Conservation (phyloP, 2,329 filamentous ascomycete species). For the Fonsecaea erecta region DNA sequence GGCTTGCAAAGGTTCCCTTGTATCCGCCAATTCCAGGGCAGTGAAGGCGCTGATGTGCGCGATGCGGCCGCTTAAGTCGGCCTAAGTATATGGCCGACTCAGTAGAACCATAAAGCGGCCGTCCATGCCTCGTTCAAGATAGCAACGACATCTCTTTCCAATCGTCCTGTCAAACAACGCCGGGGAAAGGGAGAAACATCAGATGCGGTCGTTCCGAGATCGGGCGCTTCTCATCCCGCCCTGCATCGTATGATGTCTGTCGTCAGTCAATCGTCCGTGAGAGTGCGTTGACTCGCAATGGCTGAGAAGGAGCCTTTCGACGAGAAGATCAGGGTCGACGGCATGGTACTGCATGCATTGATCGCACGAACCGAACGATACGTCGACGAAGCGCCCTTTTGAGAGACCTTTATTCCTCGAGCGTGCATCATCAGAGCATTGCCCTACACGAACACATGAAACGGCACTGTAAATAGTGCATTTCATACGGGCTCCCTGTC, state of each 20-base stretch:
- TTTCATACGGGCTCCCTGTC: background rate
- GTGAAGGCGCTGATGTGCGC: background rate
- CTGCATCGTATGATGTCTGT: background rate
- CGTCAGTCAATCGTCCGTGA: background rate
- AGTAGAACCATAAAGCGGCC: background rate
- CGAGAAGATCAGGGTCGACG: background rate
- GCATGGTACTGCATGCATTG: background rate
- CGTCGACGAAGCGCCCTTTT: conserved; percentile 10
- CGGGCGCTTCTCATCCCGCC: background rate
- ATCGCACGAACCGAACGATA: conserved; percentile 3
- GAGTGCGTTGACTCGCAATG: background rate
- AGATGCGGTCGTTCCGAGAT: background rate
- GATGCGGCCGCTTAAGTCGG: background rate
- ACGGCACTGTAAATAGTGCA: background rate
- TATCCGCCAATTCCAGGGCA: background rate
- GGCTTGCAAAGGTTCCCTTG: background rate
- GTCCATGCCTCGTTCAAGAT: background rate
- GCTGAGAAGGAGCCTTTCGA: background rate
- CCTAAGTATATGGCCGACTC: background rate
- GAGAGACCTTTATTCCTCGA: background rate
- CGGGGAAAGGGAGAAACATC: background rate
- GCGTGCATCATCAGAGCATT: background rate
- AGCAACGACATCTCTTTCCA: background rate
- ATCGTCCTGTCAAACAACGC: background rate
- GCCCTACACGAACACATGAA: background rate